Evolutionary conservation across 2,329 filamentous ascomycete species (phyloP), one percentile per base, ranked within the genome.

Genomic region (Ciborinia camelliae): DNA sequence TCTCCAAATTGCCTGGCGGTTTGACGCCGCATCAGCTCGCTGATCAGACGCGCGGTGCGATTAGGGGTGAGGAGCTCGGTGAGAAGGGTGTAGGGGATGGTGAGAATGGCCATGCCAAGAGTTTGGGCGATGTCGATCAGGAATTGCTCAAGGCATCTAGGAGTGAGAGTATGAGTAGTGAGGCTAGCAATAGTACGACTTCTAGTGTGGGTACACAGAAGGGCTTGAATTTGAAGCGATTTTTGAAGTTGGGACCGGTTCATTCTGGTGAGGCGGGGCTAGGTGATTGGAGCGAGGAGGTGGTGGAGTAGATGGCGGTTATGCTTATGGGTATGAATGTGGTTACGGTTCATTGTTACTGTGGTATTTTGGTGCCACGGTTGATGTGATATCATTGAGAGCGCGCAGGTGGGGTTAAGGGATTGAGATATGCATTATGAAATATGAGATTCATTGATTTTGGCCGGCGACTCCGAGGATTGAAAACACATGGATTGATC

Each of bases 201-300:
- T 61, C 41, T 55, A 61, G 35, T 57, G 48, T 52, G 10, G 52
- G 41, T 41, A 50, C 53, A 30, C 54, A 54, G 61, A 67, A 37
- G 43, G 37, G 26, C 28, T 62, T 45, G 54, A 54, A 35, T 52
- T 62, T 37, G 53, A 67, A 23, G 41, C 62, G 71, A 10, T 74
- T 73, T 63, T 66, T 74, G 62, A 73, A 68, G 60, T 58, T 75
- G 60, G 69, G 70, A 1, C 72, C 71, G 23, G 71, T 74, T 30
- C 70, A 73, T 62, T 69, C 65, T 41, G 71, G 73, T 2, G 65
- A 65, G 43, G 68, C 64, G 59, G 66, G 58, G 10, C 59, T 65
- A 26, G 69, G 70, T n/a, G 73, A 73, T 65, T 74, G 71, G 70
- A 73, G 70, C 63, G 72, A 73, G 68, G 68, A 71, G 35, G 57